Evolutionary conservation across 169 alveolate genomes (phyloP).

Genomic region (Plasmodium knowlesi): DNA sequence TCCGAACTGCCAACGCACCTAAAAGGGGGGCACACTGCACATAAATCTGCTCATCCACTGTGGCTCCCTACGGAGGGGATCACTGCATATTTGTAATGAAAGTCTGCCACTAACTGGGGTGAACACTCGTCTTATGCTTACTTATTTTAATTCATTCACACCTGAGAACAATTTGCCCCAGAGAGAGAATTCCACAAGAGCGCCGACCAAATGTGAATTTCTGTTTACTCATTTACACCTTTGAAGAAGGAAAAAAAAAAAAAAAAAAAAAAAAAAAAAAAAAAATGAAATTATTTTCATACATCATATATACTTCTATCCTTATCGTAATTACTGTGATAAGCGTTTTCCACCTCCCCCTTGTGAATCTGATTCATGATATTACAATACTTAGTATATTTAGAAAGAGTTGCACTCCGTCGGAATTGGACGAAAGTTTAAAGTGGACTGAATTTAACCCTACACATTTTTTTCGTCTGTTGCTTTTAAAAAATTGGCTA

Average conservation of each 20-base stretch:
- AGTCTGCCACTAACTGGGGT: background rate
- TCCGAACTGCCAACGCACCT: background rate
- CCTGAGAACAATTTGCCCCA: background rate
- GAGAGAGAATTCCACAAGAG: background rate
- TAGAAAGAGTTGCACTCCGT: background rate
- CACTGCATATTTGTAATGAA: background rate
- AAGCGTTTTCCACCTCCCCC: slow-evolving; percentile 2
- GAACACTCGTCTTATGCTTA: background rate
- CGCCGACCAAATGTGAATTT: background rate
- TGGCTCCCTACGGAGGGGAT: background rate
- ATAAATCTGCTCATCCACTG: background rate
- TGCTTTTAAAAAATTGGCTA: background rate
- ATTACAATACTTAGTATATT: background rate
- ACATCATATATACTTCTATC: slow-evolving; percentile 3
- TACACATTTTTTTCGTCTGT: background rate
- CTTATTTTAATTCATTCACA: background rate
- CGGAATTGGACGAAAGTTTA: background rate
- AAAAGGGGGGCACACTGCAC: background rate
- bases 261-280: slow-evolving; percentile 1
- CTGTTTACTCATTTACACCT: background rate
- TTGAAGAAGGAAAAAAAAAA: background rate
- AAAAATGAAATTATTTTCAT: slow-evolving; percentile 55
- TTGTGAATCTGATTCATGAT: slow-evolving; percentile 15
- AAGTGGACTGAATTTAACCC: background rate
- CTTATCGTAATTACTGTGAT: slow-evolving; percentile 4